phyloP scores from a whole-genome alignment of 345 rosid genomes.

The Eucalyptus albens region DNA sequence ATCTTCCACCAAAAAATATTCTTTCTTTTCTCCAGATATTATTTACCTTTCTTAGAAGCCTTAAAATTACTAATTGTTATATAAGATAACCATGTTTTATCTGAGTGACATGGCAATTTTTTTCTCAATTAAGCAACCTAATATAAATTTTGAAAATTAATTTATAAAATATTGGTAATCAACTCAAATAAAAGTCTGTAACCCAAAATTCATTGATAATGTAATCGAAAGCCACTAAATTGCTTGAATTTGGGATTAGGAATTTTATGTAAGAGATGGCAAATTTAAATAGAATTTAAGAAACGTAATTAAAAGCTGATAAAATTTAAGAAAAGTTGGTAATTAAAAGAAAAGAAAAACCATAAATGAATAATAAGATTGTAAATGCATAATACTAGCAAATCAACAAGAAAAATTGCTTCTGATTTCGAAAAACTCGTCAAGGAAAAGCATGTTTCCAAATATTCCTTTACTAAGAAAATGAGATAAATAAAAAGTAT shows the following conservation, averaged over 20 bases:
- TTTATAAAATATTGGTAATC: background rate
- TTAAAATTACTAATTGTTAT: too few relatives aligned
- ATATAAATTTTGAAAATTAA: background rate
- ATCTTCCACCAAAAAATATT: too few relatives aligned
- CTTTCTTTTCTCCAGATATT: too few relatives aligned
- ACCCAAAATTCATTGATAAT: background rate
- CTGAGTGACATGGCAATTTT: background rate
- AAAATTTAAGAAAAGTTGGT: background rate
- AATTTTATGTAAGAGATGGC: background rate
- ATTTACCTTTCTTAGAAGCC: background rate
- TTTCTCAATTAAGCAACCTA: background rate
- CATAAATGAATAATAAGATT: background rate
- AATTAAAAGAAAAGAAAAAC: background rate
- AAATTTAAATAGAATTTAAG: background rate
- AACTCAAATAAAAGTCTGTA: background rate
- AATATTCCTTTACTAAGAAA: background rate
- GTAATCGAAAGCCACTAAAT: background rate
- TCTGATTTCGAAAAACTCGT: background rate
- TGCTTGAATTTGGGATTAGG: background rate
- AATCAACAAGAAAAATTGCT: background rate
- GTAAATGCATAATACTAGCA: background rate
- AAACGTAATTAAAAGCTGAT: background rate
- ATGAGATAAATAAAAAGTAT: background rate
- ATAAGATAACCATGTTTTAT: too few relatives aligned
- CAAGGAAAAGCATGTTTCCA: background rate